Percentiles rank a stretch among this genome's conserved stretches.
Evolutionary conservation across 345 rosid species (phyloP).

Genomic region (Sonneratia caseolaris): DNA sequence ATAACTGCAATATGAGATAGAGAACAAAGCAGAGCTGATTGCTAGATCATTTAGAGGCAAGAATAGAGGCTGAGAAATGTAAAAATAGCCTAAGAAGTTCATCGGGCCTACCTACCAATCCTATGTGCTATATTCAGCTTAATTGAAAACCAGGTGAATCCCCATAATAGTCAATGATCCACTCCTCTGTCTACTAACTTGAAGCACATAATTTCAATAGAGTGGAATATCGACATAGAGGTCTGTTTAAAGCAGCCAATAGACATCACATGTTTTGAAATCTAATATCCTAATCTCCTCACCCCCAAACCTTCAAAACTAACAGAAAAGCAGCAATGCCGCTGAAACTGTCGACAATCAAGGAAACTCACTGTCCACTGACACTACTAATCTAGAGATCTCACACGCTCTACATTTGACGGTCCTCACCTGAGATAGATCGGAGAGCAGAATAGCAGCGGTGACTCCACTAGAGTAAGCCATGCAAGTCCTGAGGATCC

Average conservation of each 20-base stretch:
- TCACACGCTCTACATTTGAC: neutral
- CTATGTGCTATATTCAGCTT: neutral
- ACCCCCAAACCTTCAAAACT: neutral
- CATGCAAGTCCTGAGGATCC: constrained; percentile 63
- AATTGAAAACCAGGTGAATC: too few species aligned
- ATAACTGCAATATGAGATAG: neutral
- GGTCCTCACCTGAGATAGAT: constrained; percentile 57
- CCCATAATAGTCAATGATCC: too few species aligned
- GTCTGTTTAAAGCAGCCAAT: too few species aligned
- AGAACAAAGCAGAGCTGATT: neutral
- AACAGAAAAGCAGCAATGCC: neutral
- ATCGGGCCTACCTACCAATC: neutral
- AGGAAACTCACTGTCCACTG: neutral
- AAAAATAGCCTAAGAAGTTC: neutral
- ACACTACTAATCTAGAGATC: neutral
- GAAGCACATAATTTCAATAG: too few species aligned
- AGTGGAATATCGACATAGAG: too few species aligned
- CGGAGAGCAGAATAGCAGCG: constrained; percentile 74
- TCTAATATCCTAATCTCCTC: neutral
- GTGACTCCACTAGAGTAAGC: constrained; percentile 92
- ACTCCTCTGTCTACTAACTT: too few species aligned
- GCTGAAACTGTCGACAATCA: neutral
- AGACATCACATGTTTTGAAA: neutral
- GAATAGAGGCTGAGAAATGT: neutral
- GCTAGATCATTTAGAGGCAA: neutral